A percentile compares a stretch with the other conserved stretches of the same genome.
phyloP scores from a whole-genome alignment of 208 protist species.

The Naegleria fowleri region DNA sequence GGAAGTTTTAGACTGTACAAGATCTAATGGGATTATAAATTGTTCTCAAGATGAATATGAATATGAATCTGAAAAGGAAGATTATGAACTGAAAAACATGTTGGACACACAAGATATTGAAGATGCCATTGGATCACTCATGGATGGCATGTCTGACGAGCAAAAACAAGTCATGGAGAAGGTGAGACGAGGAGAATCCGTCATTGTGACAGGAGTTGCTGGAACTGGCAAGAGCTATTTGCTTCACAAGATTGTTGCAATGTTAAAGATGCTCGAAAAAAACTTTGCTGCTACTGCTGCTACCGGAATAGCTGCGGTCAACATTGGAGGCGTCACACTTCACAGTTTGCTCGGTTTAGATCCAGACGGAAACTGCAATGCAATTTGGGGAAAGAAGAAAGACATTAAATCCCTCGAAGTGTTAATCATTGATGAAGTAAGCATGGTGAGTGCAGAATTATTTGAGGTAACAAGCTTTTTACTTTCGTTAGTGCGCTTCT shows the following conservation, averaged over 20 bases:
- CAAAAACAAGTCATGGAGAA: constrained; percentile 51
- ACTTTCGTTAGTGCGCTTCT: constrained; percentile 21
- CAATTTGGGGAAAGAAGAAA: not conserved
- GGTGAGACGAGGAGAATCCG: constrained; percentile 50
- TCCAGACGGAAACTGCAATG: not conserved
- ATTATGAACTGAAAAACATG: not conserved
- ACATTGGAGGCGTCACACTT: constrained; percentile 41
- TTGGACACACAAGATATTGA: not conserved
- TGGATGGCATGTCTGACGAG: constrained; percentile 32
- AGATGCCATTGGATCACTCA: not conserved
- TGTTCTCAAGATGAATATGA: not conserved
- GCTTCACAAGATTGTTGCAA: not conserved
- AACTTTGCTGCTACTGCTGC: constrained; percentile 41
- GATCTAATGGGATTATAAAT: not conserved
- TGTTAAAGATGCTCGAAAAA: not conserved
- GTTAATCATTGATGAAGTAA: constrained; percentile 56
- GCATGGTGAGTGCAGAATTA: constrained; percentile 36
- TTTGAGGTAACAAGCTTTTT: constrained; percentile 43
- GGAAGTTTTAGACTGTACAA: not conserved
- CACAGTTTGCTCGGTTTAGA: not conserved
- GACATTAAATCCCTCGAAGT: not conserved
- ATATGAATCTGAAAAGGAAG: not conserved
- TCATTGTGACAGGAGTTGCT: constrained; percentile 65
- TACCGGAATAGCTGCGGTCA: constrained; percentile 46
- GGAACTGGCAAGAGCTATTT: constrained; percentile 68